Evolutionary conservation across 495 filamentous ascomycete genomes (phyloP), one percentile per base, ranked within the genome.

Genomic region (Trichoderma erinaceum): DNA sequence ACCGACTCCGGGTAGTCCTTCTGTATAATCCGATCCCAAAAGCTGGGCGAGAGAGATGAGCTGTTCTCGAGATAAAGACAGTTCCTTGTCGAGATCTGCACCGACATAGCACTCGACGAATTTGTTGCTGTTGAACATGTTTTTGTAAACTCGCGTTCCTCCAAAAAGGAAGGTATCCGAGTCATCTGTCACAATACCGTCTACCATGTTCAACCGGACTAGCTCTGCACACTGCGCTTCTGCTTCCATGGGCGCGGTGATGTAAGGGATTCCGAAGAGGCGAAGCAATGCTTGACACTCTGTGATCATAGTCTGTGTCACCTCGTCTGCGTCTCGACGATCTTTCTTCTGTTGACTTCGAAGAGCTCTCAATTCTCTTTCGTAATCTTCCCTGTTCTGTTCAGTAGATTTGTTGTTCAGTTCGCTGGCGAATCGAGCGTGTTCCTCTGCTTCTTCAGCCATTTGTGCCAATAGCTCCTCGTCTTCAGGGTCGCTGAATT

Each of bases 81-180:
- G 89, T 69, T 99, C 95, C 70, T 91, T 89, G 73, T 96, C 92
- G 2, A 99, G 83, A 72, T 98, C 94, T 3, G 81, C 80, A n/a
- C 88, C 79, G 32, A 99, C 86, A 72, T 97, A 99, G 77, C 95
- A 98, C 79, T 99, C 96, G 52, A 99, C 95, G 72, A 89, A 96
- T 72, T 98, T 98, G 78, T 92, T 91, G 72, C 90, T 89, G 76
- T 97, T 98, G 84, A 99, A 99, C 92, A 98, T 96, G 80, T 99
- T 97, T 70, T 98, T 97, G 82, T 98, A 99, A 21, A 99, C 89
- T 18, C 95, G 84, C 0, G 92, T 98, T 41, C 95, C 95, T 50
- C 95, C 95, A 73, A 99, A 99, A 15, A 99, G 86, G 74, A 99
- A 98, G n/a, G 88, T 93, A 82, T 99, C 95, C 15, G 87, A 92